phyloP scores from a whole-genome alignment of 352 stramenopile species.

The Pythium folliculosum region DNA sequence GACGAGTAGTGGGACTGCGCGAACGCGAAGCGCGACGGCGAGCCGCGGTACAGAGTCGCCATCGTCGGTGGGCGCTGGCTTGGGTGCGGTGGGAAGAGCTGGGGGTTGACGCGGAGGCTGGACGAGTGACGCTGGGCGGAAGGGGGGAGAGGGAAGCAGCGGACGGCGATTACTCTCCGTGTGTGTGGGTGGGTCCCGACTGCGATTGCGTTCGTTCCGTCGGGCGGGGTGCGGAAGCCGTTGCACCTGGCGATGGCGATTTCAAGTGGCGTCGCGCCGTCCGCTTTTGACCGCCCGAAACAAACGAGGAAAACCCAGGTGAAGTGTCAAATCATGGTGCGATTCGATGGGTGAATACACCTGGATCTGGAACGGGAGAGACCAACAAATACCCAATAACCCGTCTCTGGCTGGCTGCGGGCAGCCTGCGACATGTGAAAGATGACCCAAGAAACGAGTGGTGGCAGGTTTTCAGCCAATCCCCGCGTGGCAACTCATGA shows the following conservation, averaged over 20 bases:
- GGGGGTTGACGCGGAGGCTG: neutral
- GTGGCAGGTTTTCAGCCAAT: constrained; percentile 24
- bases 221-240: neutral
- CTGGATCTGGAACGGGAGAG: constrained; percentile 17
- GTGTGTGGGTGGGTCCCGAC: neutral
- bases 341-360: neutral
- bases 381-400: constrained; percentile 20
- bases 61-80: constrained; percentile 24
- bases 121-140: neutral
- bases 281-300: neutral
- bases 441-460: constrained; percentile 19
- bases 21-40: constrained; percentile 65
- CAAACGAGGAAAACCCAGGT: neutral
- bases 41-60: constrained; percentile 72
- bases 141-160: neutral
- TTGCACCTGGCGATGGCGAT: constrained; percentile 27
- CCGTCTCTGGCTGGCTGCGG: constrained; percentile 13
- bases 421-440: constrained; percentile 15
- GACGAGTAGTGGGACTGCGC: constrained; percentile 65
- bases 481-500: constrained; percentile 12
- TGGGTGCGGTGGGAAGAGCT: neutral
- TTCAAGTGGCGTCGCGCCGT: constrained; percentile 21
- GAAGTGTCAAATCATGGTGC: constrained; percentile 22
- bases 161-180: constrained; percentile 12
- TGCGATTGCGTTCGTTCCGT: constrained; percentile 9